Evolutionary conservation across 2,329 filamentous ascomycete species (phyloP).

Genomic region (Alternaria sp.): DNA sequence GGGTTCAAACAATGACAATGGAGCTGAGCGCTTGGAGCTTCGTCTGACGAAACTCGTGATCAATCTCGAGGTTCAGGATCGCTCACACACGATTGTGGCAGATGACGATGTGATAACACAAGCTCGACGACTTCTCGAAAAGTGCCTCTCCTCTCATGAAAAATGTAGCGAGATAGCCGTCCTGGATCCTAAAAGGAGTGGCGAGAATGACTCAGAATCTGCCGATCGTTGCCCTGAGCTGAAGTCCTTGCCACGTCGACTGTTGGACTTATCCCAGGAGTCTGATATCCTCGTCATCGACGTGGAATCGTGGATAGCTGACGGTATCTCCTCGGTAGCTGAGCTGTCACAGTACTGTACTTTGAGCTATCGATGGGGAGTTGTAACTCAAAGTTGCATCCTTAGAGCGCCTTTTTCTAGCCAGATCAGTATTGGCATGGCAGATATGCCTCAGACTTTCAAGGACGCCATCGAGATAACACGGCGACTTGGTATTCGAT

Average conservation of each 20-base stretch:
- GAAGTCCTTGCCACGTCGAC: background rate
- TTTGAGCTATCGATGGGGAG: too few relatives aligned
- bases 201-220: background rate
- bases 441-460: constrained; percentile 9
- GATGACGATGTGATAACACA: background rate
- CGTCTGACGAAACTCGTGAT: too few relatives aligned
- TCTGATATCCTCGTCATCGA: background rate
- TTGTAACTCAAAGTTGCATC: too few relatives aligned
- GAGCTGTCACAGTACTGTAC: too few relatives aligned
- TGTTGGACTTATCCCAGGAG: background rate
- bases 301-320: background rate
- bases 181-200: background rate
- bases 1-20: background rate
- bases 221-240: background rate
- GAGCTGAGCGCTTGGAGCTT: background rate
- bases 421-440: background rate
- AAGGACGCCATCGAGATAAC: constrained; percentile 1
- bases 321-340: background rate
- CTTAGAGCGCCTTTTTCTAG: background rate
- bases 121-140: background rate
- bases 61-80: background rate
- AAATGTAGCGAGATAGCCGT: background rate
- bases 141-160: background rate
- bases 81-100: background rate
- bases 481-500: background rate